Evolutionary conservation across 1,284 basidiomycete species (phyloP).

Genomic region (Exobasidium cylindrosporum): DNA sequence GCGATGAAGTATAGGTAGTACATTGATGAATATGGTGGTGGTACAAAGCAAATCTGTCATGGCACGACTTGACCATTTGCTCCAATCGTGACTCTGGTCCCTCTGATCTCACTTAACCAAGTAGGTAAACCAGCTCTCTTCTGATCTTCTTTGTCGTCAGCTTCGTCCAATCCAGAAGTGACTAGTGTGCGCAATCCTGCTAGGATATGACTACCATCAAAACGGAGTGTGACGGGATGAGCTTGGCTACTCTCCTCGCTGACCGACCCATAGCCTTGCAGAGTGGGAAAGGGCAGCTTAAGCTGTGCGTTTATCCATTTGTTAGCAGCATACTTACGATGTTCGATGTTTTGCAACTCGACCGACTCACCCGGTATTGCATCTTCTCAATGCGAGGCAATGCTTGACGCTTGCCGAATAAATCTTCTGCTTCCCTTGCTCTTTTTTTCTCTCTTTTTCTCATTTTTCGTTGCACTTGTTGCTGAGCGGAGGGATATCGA

Average conservation of each 20-base stretch:
- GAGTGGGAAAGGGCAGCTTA: conserved; percentile 27
- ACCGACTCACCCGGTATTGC: background rate
- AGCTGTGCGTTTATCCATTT: conserved; percentile 10
- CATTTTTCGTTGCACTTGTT: background rate
- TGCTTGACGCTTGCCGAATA: conserved; percentile 24
- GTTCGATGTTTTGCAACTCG: background rate
- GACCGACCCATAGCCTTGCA: conserved; percentile 23
- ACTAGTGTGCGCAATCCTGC: conserved; percentile 38
- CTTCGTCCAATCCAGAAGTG: conserved; percentile 27
- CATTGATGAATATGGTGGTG: background rate
- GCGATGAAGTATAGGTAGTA: no score
- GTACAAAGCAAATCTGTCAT: background rate
- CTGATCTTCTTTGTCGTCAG: background rate
- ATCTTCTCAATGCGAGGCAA: background rate
- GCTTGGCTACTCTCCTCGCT: background rate
- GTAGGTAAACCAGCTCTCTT: conserved; percentile 23
- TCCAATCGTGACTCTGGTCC: conserved; percentile 32
- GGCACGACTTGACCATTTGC: background rate
- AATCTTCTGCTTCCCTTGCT: conserved; percentile 26
- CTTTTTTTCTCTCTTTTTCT: conserved; percentile 14
- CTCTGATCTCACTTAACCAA: conserved; percentile 37
- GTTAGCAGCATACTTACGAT: background rate
- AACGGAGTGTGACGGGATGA: conserved; percentile 27
- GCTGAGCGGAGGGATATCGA: background rate
- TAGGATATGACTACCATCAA: conserved; percentile 36